A percentile compares a stretch with the other conserved stretches of the same genome.
phyloP scores from a whole-genome alignment of 177 flowering plant species.

The Vitis hybrid region DNA sequence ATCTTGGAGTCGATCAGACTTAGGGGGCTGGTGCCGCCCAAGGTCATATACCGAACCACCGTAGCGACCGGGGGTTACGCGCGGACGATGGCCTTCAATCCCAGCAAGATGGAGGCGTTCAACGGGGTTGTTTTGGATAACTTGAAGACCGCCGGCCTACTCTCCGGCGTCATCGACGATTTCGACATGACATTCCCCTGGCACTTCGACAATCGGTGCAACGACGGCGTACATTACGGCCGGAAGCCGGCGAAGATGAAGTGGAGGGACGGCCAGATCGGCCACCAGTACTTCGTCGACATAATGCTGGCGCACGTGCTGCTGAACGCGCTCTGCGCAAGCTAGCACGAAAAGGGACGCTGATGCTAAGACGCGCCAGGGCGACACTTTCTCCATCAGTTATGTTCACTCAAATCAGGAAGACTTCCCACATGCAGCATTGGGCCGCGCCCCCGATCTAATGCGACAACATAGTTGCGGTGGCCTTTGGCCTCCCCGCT shows the following conservation, averaged over 20 bases:
- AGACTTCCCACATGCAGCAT: too few species aligned
- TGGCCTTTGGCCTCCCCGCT: too few species aligned
- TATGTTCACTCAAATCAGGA: too few species aligned
- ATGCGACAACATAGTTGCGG: too few species aligned
- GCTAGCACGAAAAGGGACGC: conserved; percentile 11
- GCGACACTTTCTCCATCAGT: not conserved
- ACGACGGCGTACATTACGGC: conserved; percentile 96
- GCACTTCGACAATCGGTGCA: conserved; percentile 89
- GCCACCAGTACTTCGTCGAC: conserved; percentile 94
- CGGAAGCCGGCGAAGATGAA: conserved; percentile 67
- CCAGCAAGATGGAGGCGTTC: conserved; percentile 82
- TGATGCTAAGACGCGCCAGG: not conserved
- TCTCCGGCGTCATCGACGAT: conserved; percentile 66
- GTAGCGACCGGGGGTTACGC: conserved; percentile 91
- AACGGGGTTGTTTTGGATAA: conserved; percentile 73
- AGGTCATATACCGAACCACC: conserved; percentile 69
- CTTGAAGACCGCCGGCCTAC: conserved; percentile 48
- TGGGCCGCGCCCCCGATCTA: too few species aligned
- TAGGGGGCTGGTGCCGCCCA: conserved; percentile 47
- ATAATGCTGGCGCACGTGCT: conserved; percentile 86
- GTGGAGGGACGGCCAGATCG: conserved; percentile 93
- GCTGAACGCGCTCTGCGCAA: conserved; percentile 65
- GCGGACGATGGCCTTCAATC: conserved; percentile 70
- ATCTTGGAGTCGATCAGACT: conserved; percentile 45
- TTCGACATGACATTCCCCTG: conserved; percentile 91